Base-by-base conservation (phyloP, 345 rosid genomes). In the Salix exigua region DNA sequence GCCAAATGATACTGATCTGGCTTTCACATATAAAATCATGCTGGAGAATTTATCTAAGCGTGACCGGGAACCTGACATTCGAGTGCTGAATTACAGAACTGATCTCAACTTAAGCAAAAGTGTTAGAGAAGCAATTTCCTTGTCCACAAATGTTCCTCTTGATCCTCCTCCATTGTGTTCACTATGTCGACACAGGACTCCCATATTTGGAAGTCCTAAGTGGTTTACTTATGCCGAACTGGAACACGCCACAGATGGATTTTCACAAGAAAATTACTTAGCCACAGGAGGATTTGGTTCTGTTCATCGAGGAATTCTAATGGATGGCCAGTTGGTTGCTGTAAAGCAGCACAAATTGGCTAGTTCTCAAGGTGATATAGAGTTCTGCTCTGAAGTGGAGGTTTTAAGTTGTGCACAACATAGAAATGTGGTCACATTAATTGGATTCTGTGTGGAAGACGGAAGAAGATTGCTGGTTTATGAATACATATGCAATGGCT, bases 111-210 rank as follows among this genome's bases (percentile, higher is more conserved):
- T 92, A 46, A 88, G 95, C 81, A 96, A 94, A 70, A 88, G 88
- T 76, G 80, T 96, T 21, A 87, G 99, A 85, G 94, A 94, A 84
- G 98, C 91, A 40, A 81, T 96, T 80, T 90, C 97, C 60, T 84
- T 96, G 77, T 87, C 94, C 51, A 87, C 94, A 72, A 89, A 83
- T 76, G 88, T 85, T 16, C 97, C 98, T 35, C 89, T 85, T 30
- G 97, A 94, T 26, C 98, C 98, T 2, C 99, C 98, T 81, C 99
- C 99, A 13, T 84, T 96, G 80, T 96, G 99, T 77, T 96, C 99
- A 37, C 81, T 96, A 68, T 96, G 99, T 83, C 94, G 88, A 82
- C 98, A 96, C 84, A 94, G 92, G 84, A 91, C 93, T 2, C 99
- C 99, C 1, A 89, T 87, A 16, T 91, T 96, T 84, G 97, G 99